These are phyloP conservation scores for Gaeumannomyces sp. DNA, from an alignment of 2,329 filamentous ascomycete species.

Conservation along the genomic window DNA sequence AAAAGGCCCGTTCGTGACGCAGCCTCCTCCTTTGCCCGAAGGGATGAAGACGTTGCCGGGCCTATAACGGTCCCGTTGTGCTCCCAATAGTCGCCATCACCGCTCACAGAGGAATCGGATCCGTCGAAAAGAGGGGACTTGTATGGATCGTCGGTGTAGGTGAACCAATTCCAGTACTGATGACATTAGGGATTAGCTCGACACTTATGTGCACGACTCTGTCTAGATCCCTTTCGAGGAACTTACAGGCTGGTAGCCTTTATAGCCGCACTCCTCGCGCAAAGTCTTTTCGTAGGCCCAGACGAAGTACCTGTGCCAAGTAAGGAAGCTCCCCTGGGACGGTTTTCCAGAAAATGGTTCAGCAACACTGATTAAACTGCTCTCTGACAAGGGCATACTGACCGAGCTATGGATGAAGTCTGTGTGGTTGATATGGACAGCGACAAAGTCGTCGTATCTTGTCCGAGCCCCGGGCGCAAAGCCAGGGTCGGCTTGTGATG, in stretches of 20 bases:
- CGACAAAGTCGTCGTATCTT: conserved; percentile 30
- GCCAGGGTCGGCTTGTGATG: conserved; percentile 17
- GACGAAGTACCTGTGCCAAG: conserved; percentile 26
- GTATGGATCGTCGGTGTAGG: not conserved
- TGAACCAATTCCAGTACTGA: conserved; percentile 18
- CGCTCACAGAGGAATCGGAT: conserved; percentile 1
- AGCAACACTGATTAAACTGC: not conserved
- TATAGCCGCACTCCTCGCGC: conserved; percentile 28
- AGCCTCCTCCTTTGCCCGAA: conserved; percentile 2
- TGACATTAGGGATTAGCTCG: not conserved
- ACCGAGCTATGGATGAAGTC: conserved; percentile 25
- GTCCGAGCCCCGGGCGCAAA: conserved; percentile 21
- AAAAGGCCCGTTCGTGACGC: conserved; percentile 4
- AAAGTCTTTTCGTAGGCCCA: conserved; percentile 26
- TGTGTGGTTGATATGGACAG: conserved; percentile 30
- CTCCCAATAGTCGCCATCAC: conserved; percentile 1
- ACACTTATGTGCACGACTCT: conserved; percentile 7
- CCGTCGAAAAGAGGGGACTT: conserved; percentile 6
- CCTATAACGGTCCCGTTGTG: conserved; percentile 12
- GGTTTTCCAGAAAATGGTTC: not conserved
- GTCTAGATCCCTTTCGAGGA: not conserved
- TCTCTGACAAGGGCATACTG: not conserved
- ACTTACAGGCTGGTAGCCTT: conserved; percentile 17
- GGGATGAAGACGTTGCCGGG: not conserved
- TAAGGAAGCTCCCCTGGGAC: not conserved